These are phyloP conservation scores for Prototheca wickerhamii DNA, from an alignment of 163 green algal species.

Conservation along the genomic window DNA sequence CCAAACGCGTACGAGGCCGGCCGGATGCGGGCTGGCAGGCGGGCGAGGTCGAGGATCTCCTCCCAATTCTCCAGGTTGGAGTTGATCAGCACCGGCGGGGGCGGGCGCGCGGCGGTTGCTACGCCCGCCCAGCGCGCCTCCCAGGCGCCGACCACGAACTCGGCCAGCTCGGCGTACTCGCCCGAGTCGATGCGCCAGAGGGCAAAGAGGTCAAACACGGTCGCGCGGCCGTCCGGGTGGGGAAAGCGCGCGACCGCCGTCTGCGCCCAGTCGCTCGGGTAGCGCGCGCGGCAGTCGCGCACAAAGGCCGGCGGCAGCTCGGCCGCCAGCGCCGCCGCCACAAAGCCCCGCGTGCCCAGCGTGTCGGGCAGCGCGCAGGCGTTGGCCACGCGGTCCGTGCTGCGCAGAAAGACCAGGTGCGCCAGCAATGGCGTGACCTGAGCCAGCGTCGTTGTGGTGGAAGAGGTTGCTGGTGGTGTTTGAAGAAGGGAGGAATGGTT, in stretches of 20 bases:
- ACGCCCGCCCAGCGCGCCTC: conserved; percentile 22
- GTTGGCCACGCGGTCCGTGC: conserved; percentile 17
- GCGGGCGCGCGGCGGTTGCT: conserved; percentile 6
- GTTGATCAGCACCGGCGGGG: conserved; percentile 48
- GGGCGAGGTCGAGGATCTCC: conserved; percentile 26
- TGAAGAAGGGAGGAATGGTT: neutral
- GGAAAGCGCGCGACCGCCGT: neutral
- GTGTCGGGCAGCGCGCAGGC: conserved; percentile 58
- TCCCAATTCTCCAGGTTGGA: conserved; percentile 48
- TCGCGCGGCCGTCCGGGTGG: neutral
- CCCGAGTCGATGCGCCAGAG: conserved; percentile 59
- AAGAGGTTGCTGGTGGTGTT: neutral
- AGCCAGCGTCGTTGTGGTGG: neutral
- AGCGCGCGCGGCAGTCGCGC: conserved; percentile 27
- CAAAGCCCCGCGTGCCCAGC: conserved; percentile 43
- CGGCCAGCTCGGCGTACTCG: conserved; percentile 26
- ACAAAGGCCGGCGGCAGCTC: conserved; percentile 26
- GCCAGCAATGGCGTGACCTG: conserved; percentile 32
- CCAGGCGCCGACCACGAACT: conserved; percentile 25
- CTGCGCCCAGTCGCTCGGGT: conserved; percentile 14
- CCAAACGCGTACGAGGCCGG: conserved; percentile 41
- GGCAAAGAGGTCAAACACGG: conserved; percentile 35
- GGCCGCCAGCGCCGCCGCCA: conserved; percentile 23
- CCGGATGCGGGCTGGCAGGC: conserved; percentile 42
- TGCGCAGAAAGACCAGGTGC: conserved; percentile 43